Base-by-base conservation (phyloP, 208 protist genomes). In the Leishmania amazonensis region DNA sequence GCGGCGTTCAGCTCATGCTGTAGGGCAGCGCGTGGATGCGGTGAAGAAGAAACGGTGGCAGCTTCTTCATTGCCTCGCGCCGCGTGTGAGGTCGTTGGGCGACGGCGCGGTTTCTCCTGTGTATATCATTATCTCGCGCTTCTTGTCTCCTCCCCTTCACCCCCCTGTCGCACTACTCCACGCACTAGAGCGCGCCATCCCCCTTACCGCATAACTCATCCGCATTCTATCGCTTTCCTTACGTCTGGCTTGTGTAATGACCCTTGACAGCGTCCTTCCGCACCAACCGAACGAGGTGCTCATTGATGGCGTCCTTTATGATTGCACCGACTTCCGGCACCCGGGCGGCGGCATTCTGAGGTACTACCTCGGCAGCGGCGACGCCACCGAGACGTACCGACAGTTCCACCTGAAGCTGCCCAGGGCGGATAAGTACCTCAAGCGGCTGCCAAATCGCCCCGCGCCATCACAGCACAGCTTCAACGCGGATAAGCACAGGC, bases 231-330 rank as follows among this genome's bases (percentile, higher is more conserved):
- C 31, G 24, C 28, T 31, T 7, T 5, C 15, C n/a, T 4, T 1
- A n/a, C 65, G 13, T 42, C 38, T 45, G 45, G 24, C 9, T 65
- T 65, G n/a, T 35, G 24, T 38, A 19, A 85, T 85, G 81, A 67
- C 58, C 4, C 57, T 54, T 0, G 70, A 72, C 38, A 54, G 75
- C 62, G 68, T 13, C 8, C 62, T 75, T 28, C 83, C 82, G 3
- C 87, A 91, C 79, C 84, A 93, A 81, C 80, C 81, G 1, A 72
- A 90, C 67, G 93, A 96, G 79, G 60, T 96, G 49, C 62, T 89
- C 45, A 96, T 96, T 53, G 78, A 88, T 74, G 93, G 91, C 68
- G 47, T 75, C 8, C 84, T 94, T 38, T 96, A 96, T 79, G 93
- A 96, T 79, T 90, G 89, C 83, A 80, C 72, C 51, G 80, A 88